Evolutionary conservation across 1,139 yeast genomes (phyloP), one percentile per base, ranked within the genome.

Genomic region (Kodamaea suecica): DNA sequence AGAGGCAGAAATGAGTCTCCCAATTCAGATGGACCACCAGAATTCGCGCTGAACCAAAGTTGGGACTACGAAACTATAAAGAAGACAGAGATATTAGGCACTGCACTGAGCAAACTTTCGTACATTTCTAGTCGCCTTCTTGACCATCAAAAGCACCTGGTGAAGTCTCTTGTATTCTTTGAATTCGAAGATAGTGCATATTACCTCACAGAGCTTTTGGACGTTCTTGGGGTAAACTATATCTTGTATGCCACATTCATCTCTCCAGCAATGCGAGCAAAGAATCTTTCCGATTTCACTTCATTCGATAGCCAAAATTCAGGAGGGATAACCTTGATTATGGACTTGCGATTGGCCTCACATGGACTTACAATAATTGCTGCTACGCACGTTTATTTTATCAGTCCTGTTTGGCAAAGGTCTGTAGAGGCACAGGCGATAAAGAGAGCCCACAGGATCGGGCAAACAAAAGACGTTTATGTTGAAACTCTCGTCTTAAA

Each of bases 141-240:
- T 17, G 80, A 77, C 37, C 74, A 76, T 43, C 76, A 74, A 39
- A 53, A 53, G 16, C 44, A 50, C 3, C 65, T 63, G 2, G 50
- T 69, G 14, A 81, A 81, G 44, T 75, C 83, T 3, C 63, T 82
- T 27, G 77, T 82, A 0, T 82, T 82, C 49, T 82, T 76, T 51
- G 87, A 82, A 43, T 79, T 77, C 52, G 86, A 80, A 51, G 86
- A 81, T 44, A 72, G 78, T 41, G 87, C 86, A 0, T 81, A 76
- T 49, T 80, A 79, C 48, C 52, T 82, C 25, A 73, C 84, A 0
- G 88, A 82, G 47, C 61, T 80, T 11, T 51, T 82, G 33, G 88
- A 81, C 54, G 43, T 80, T 1, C 43, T 79, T 15, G 86, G 87
- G 0, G 55, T 80, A 5, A 65, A 72, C 29, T 80, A 80, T 51